phyloP scores from a whole-genome alignment of 495 filamentous ascomycete genomes.

The Viridothelium virens region DNA sequence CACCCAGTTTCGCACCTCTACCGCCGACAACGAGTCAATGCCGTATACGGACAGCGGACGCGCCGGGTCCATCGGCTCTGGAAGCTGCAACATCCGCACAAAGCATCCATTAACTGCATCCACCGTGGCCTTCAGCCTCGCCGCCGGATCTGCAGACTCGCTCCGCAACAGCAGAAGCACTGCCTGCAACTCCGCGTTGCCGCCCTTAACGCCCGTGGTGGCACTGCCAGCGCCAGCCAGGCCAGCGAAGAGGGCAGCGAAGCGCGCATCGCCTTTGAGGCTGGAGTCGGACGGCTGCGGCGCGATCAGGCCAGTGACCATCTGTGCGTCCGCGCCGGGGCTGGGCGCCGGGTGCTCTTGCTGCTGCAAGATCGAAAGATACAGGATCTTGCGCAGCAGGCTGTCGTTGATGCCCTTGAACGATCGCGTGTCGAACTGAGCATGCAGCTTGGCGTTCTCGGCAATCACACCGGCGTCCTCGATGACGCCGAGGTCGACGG shows the following conservation, averaged over 20 bases:
- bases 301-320: background rate
- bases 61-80: background rate
- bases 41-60: background rate
- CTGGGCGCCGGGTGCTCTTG: slow-evolving; percentile 2
- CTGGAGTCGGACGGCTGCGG: background rate
- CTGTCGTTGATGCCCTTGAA: slow-evolving; percentile 17
- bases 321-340: background rate
- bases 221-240: background rate
- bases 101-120: background rate
- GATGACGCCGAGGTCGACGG: slow-evolving; percentile 21
- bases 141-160: background rate
- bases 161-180: background rate
- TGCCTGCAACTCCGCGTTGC: background rate
- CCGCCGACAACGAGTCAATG: background rate
- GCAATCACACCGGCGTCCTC: slow-evolving; percentile 22
- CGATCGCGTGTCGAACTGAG: background rate
- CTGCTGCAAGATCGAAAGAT: slow-evolving; percentile 15
- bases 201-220: background rate
- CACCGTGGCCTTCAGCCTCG: background rate
- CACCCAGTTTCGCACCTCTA: background rate
- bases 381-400: slow-evolving; percentile 13
- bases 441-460: slow-evolving; percentile 14
- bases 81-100: background rate
- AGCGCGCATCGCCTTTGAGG: background rate
- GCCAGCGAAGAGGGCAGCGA: background rate